Conservation (phyloP, 1,284 basidiomycete species). For the Papiliotrema terrestris region DNA sequence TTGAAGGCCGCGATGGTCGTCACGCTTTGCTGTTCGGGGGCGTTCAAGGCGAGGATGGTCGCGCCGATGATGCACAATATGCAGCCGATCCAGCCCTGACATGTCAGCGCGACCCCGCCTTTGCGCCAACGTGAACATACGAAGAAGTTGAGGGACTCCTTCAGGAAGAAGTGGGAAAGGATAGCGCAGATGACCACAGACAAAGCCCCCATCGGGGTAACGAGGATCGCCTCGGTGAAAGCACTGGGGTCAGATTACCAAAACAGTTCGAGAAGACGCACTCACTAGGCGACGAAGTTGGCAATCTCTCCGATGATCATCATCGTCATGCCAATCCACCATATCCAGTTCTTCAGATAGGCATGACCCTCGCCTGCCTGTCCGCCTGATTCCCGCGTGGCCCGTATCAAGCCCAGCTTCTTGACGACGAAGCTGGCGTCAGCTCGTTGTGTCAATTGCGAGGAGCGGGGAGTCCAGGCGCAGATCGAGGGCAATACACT, state of each 20-base stretch:
- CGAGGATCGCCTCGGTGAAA: slow-evolving; percentile 41
- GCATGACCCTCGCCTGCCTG: slow-evolving; percentile 86
- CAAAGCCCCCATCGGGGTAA: slow-evolving; percentile 81
- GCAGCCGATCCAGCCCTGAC: slow-evolving; percentile 82
- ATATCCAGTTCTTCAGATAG: slow-evolving; percentile 77
- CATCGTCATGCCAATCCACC: slow-evolving; percentile 66
- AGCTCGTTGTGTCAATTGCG: neutral
- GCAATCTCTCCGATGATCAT: slow-evolving; percentile 50
- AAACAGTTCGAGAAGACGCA: slow-evolving; percentile 7
- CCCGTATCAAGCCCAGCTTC: slow-evolving; percentile 73
- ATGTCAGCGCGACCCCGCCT: neutral
- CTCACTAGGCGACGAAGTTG: slow-evolving; percentile 51
- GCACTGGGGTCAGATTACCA: slow-evolving; percentile 20
- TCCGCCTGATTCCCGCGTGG: slow-evolving; percentile 55
- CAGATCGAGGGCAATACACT: slow-evolving; percentile 22
- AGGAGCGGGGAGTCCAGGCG: too few relatives aligned
- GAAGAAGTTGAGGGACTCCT: slow-evolving; percentile 85
- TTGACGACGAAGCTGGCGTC: slow-evolving; percentile 61
- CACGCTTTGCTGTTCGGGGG: slow-evolving; percentile 74
- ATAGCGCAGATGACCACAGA: slow-evolving; percentile 95
- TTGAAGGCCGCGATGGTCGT: slow-evolving; percentile 78
- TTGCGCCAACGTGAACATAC: slow-evolving; percentile 12
- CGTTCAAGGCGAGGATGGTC: slow-evolving; percentile 59
- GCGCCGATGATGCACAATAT: slow-evolving; percentile 79
- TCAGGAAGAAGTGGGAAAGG: slow-evolving; percentile 86